These are phyloP conservation scores for Prunus salicina DNA, from an alignment of 306 rosid species.

Conservation along the genomic window DNA sequence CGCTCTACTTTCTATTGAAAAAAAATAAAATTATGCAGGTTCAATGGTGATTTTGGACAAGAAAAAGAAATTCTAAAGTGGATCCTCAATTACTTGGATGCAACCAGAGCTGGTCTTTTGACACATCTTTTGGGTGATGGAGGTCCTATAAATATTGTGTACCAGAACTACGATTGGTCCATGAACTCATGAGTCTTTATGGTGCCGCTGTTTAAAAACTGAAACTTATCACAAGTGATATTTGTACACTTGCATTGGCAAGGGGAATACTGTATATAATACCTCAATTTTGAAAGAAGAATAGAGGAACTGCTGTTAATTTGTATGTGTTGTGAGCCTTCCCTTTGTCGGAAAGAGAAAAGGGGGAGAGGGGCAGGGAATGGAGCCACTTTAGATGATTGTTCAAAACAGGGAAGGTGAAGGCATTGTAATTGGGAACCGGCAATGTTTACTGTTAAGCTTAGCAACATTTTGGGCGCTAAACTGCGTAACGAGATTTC, in stretches of 20 bases:
- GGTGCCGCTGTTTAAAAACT: neutral
- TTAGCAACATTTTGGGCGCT: neutral
- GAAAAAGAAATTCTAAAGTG: conserved; percentile 73
- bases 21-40: conserved; percentile 44
- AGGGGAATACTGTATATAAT: conserved; percentile 20
- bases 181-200: conserved; percentile 43
- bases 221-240: neutral
- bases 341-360: too few relatives aligned
- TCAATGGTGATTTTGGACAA: conserved; percentile 65
- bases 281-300: conserved; percentile 1
- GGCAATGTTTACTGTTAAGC: too few relatives aligned
- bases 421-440: neutral
- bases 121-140: conserved; percentile 77
- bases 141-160: conserved; percentile 59
- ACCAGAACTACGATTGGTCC: conserved; percentile 73
- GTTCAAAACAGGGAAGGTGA: neutral
- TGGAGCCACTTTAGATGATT: neutral
- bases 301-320: conserved; percentile 1
- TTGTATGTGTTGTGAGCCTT: neutral
- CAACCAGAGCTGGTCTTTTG: conserved; percentile 84
- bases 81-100: conserved; percentile 65
- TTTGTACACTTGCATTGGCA: conserved; percentile 11
- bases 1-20: too few relatives aligned
- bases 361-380: neutral
- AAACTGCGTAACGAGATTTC: neutral